Evolutionary conservation across 768 basidiomycete species (phyloP), one percentile per base, ranked within the genome.

Genomic region (Flagelloscypha sp.): DNA sequence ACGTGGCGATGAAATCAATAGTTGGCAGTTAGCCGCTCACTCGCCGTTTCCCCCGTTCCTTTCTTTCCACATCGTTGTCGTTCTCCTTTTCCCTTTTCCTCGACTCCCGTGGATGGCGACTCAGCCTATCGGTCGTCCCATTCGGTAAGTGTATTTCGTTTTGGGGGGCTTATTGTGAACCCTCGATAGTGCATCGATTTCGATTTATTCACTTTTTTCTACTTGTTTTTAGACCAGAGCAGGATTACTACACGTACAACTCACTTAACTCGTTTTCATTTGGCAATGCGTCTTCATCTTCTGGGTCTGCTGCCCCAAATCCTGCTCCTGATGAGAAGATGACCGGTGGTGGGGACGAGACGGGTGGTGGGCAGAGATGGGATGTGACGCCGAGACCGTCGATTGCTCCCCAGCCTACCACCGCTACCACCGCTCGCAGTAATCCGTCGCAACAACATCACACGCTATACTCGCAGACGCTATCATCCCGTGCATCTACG

Each of bases 321-420:
- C 35, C 63, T 68, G 36, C 65, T 65, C 3, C 43, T 63, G n/a
- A n/a, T 31, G 62, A 61, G 22, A 45, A 49, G 16, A 62, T 65
- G 32, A 55, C 36, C 29, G 42, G 48, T 30, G 47, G 59, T 21
- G 65, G 71, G 38, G 65, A 67, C 19, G 40, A 54, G 59, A 23
- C 23, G 11, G 7, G 4, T 19, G 13, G 9, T 21, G 15, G 19
- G 22, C n/a, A n/a, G n/a, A n/a, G n/a, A n/a, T 22, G 27, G 19
- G 70, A 74, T 49, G 63, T 65, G 22, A 74, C 72, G 5, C 72
- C 72, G 30, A 61, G 72, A 16, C 70, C 68, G 3, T 72, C 70
- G 23, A 60, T 74, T 23, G 60, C 62, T 27, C 52, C n/a, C 48
- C 54, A 35, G 37, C 39, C 23, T 48, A 43, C 36, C 32, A n/a